These are phyloP conservation scores for Blumeriella jaapii DNA, from an alignment of 2,329 filamentous ascomycete genomes.

Conservation along the genomic window DNA sequence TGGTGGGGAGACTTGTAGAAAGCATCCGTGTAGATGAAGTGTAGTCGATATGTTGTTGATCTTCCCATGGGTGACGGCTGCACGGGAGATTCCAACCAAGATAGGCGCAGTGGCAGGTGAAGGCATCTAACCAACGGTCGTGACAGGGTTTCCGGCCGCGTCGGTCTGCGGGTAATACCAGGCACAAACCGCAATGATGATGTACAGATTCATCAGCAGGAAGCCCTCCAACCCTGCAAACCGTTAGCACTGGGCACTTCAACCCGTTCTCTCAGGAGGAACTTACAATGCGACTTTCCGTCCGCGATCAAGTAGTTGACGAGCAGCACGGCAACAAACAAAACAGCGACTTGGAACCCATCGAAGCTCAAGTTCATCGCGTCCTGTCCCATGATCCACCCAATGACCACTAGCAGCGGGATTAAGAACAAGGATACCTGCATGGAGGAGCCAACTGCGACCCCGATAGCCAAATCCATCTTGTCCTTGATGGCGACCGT, in stretches of 20 bases:
- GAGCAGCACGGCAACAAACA: constrained; percentile 74
- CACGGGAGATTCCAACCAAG: too few relatives aligned
- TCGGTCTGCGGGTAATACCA: constrained; percentile 16
- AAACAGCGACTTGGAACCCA: constrained; percentile 74
- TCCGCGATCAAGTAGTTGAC: constrained; percentile 81
- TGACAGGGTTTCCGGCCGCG: constrained; percentile 4
- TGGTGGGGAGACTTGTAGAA: too few relatives aligned
- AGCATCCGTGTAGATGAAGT: too few relatives aligned
- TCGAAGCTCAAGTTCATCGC: constrained; percentile 59
- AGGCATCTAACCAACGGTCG: constrained; percentile 8
- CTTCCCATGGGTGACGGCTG: too few relatives aligned
- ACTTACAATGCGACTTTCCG: constrained; percentile 45
- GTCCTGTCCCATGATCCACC: constrained; percentile 61
- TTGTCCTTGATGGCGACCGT: constrained; percentile 68
- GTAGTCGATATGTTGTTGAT: too few relatives aligned
- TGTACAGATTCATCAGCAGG: constrained; percentile 23
- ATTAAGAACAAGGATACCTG: constrained; percentile 77
- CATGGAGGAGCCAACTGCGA: constrained; percentile 72
- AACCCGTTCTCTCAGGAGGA: constrained; percentile 53
- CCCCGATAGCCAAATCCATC: constrained; percentile 66
- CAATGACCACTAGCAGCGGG: constrained; percentile 67
- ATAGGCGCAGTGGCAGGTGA: too few relatives aligned
- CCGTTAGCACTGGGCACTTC: neutral
- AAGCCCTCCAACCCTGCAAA: constrained; percentile 31
- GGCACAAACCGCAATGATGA: constrained; percentile 14